Conservation (phyloP, 768 basidiomycete species). For the Leccinum truebloodii region DNA sequence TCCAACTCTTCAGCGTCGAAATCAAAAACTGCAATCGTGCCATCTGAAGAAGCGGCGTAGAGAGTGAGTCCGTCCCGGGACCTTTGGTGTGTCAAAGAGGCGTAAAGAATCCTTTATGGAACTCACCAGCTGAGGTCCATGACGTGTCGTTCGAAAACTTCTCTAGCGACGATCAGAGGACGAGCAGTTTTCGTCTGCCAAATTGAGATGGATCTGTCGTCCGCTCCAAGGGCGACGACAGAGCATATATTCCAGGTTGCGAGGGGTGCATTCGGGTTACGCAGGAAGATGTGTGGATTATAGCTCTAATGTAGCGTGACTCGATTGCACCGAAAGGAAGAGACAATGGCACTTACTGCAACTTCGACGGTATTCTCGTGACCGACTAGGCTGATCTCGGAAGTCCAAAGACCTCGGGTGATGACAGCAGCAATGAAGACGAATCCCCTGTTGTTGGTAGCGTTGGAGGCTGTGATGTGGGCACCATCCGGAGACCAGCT, state of each 20-base stretch:
- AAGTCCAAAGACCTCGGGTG: constrained; percentile 83
- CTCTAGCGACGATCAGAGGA: constrained; percentile 89
- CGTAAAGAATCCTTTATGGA: not conserved
- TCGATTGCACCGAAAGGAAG: not conserved
- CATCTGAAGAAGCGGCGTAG: constrained; percentile 95
- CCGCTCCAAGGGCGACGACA: constrained; percentile 90
- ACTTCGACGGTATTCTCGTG: constrained; percentile 98
- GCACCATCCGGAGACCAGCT: constrained; percentile 99
- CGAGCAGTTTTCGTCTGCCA: constrained; percentile 95
- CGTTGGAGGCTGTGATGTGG: constrained; percentile 96
- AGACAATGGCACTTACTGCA: constrained; percentile 55
- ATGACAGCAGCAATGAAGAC: constrained; percentile 98
- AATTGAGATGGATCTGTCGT: constrained; percentile 90
- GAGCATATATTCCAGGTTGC: constrained; percentile 85
- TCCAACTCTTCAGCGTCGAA: constrained; percentile 82
- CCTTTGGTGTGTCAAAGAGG: constrained; percentile 46
- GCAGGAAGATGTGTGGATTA: constrained; percentile 92
- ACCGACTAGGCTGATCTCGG: constrained; percentile 92
- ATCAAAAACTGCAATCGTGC: constrained; percentile 85
- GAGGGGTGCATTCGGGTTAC: constrained; percentile 65
- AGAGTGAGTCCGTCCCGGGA: constrained; percentile 90
- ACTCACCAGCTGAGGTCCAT: constrained; percentile 94
- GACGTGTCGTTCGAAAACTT: constrained; percentile 92
- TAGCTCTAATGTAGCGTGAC: constrained; percentile 44
- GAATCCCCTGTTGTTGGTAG: constrained; percentile 93